Conservation (phyloP, 805 yeast genomes). For the Kluyveromyces wickerhamii region DNA sequence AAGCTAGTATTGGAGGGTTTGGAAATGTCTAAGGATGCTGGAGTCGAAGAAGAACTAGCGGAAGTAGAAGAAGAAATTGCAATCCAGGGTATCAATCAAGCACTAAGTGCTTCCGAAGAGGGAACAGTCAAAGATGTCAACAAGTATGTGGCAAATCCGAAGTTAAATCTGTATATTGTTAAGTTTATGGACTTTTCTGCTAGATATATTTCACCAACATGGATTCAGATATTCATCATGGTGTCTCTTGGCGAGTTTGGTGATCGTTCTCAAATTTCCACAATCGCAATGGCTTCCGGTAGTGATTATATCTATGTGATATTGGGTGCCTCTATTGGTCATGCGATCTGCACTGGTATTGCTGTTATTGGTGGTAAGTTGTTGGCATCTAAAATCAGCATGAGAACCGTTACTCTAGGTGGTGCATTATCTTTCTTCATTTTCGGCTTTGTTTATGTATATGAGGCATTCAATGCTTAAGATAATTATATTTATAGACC, state of each 20-base stretch:
- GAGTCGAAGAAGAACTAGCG: constrained; percentile 91
- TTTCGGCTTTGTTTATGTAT: constrained; percentile 73
- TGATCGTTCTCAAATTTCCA: constrained; percentile 95
- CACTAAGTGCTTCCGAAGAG: constrained; percentile 51
- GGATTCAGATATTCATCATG: constrained; percentile 94
- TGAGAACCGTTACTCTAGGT: constrained; percentile 86
- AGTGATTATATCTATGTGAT: constrained; percentile 85
- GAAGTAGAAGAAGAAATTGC: constrained; percentile 95
- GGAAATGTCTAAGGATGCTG: constrained; percentile 69
- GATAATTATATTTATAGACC: background rate
- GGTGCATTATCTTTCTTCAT: constrained; percentile 84
- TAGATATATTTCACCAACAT: constrained; percentile 71
- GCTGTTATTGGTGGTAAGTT: constrained; percentile 94
- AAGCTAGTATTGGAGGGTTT: constrained; percentile 74
- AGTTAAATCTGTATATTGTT: constrained; percentile 9
- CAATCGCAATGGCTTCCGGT: constrained; percentile 98
- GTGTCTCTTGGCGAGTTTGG: constrained; percentile 99
- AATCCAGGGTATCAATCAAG: constrained; percentile 44
- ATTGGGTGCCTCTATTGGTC: constrained; percentile 85
- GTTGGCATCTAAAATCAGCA: constrained; percentile 79
- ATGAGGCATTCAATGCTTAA: constrained; percentile 43
- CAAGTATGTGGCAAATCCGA: constrained; percentile 6
- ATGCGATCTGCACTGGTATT: constrained; percentile 73
- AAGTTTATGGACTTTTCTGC: constrained; percentile 49
- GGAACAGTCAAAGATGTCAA: constrained; percentile 30